Base-by-base conservation (phyloP, 306 rosid species). In the Quercus aquifolioides region DNA sequence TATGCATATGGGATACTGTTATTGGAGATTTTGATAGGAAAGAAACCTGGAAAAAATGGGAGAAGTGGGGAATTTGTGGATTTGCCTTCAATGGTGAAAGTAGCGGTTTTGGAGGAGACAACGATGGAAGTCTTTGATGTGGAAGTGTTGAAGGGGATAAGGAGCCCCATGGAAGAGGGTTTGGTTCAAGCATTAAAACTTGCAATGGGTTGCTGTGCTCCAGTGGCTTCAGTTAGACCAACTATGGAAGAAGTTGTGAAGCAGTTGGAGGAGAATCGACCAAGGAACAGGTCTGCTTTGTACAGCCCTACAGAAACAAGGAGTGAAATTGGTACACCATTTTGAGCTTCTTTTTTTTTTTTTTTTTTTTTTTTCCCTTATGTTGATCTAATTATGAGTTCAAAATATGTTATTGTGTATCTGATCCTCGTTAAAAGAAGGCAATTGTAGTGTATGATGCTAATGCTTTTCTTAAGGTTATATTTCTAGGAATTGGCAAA, bases 141-240 rank as follows among this genome's bases (percentile, higher is more conserved):
- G 79, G 98, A 93, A 60, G 84, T 93, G 5, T 79, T 93, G 86
- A 96, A 88, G 85, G 99, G 98, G 78, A 88, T 93, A 59, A 92
- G 97, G 63, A 96, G 90, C 77, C 97, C 97, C 2, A 96, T 93
- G 98, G 99, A 96, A 78, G 99, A 96, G 56, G 99, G 99, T 20
- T 72, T 96, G 85, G 80, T 96, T 57, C 98, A 96, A 51, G 97
- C 97, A 18, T 74, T 96, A 88, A 96, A 93, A 85, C 91, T 96
- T 19, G 99, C 98, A 62, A 96, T 96, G 99, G 99, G 99, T 11
- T 96, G 99, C 78, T 96, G 99, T 77, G 98, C 99, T 46, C 99
- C 99, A 3, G 98, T 96, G 77, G 92, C 94, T 51, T 78, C 98
- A 0, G 98, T 96, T 60, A 91, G 99, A 81, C 99, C 99, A 3